Evolutionary conservation across 164 flowering plant genomes (phyloP).

Genomic region (Chimonanthus praecox): DNA sequence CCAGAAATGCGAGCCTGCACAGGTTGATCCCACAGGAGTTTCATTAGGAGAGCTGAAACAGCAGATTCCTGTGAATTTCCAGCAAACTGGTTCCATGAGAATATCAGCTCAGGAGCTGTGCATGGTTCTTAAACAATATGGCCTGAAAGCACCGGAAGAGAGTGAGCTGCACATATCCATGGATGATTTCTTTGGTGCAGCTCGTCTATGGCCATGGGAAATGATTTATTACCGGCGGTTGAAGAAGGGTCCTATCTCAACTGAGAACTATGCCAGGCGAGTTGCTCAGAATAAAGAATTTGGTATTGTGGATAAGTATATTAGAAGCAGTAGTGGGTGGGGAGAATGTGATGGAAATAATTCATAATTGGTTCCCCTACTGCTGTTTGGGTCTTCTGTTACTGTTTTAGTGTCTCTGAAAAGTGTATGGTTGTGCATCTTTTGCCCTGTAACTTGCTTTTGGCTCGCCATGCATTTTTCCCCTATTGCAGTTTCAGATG

Average conservation of each 20-base stretch:
- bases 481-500: not conserved
- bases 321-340: slow-evolving; percentile 66
- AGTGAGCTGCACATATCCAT: slow-evolving; percentile 22
- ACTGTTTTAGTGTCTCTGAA: not conserved
- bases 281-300: slow-evolving; percentile 47
- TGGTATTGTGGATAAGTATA: slow-evolving; percentile 45
- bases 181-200: slow-evolving; percentile 42
- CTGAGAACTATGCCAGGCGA: slow-evolving; percentile 48
- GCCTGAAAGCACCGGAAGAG: slow-evolving; percentile 29
- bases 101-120: slow-evolving; percentile 36
- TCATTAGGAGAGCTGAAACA: slow-evolving; percentile 11
- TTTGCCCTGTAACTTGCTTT: slow-evolving; percentile 9
- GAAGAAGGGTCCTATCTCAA: slow-evolving; percentile 46
- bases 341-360: slow-evolving; percentile 25
- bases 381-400: not conserved
- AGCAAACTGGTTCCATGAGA: slow-evolving; percentile 14
- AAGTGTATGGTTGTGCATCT: not conserved
- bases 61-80: slow-evolving; percentile 10
- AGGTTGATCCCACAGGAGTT: slow-evolving; percentile 7
- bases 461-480: slow-evolving; percentile 5
- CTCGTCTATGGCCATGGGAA: slow-evolving; percentile 62
- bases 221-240: slow-evolving; percentile 44
- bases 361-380: slow-evolving; percentile 7
- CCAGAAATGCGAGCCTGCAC: slow-evolving; percentile 9
- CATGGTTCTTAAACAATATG: slow-evolving; percentile 44